Evolutionary conservation across 2,329 filamentous ascomycete species (phyloP), one percentile per base, ranked within the genome.

Genomic region (Coniosporium tulheliwenetii): DNA sequence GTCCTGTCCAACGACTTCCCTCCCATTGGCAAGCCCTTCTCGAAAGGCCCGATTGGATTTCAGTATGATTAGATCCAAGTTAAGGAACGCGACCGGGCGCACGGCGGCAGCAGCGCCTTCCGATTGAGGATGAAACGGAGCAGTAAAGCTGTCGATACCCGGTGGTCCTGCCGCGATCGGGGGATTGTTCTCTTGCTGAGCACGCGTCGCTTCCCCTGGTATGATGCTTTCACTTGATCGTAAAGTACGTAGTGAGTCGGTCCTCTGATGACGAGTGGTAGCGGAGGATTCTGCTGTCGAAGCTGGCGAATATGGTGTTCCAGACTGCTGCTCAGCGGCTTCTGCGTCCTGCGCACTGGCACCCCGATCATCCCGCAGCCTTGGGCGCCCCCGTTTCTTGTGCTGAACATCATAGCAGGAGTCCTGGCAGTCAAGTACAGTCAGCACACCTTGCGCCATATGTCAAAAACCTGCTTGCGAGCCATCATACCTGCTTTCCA

Each of bases 351-450:
- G 55, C 39, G 59, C n/a, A 4, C 56, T 14, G 38, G 30, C 30
- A 47, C 79, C 75, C 49, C 73, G 66, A 44, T 84, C 80, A 53
- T 89, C 83, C 50, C 83, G 75, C 48, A 91, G 65, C 47, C 84
- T 72, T 44, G 84, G 84, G 38, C 84, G 72, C 35, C 84, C 84
- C 50, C 84, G 69, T 58, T 89, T 91, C 60, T 89, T 91, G 60
- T 91, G 84, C 53, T 85, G 80, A 30, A 91, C 83, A 59, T 91
- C 84, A 50, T 85, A 69, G 54, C 84, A 91, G 7, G 78, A 71
- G 43, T 86, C 81, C 66, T 89, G 70, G 43, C 32, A 45, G 39
- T 40, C 37, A 41, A 30, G 12, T 5, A 30, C n/a, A 34, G 26
- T 31, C 16, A 33, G 36, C 36, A 3, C 9, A 12, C 13, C 15